Conservation (phyloP, 2,329 filamentous ascomycete genomes). For the Gliomastix tumulicola region DNA sequence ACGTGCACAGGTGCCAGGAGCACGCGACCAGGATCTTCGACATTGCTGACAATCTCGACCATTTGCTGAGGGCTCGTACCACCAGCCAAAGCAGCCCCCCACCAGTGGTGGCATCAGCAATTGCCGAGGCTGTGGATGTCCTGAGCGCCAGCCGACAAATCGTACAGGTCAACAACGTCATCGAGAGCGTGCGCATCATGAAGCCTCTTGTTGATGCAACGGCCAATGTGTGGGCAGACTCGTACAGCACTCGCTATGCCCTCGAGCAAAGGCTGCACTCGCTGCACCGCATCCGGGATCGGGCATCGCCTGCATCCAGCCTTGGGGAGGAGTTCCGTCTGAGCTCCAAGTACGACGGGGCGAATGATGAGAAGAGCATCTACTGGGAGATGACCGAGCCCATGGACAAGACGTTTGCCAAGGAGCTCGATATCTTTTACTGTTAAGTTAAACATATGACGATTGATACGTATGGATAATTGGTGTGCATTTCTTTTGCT, state of each 20-base stretch:
- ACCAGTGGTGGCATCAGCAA: slow-evolving; percentile 56
- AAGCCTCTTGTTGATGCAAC: slow-evolving; percentile 49
- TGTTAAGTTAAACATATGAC: no score
- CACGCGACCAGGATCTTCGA: slow-evolving; percentile 46
- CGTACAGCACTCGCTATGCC: slow-evolving; percentile 39
- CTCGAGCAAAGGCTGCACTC: slow-evolving; percentile 31
- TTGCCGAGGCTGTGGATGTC: slow-evolving; percentile 59
- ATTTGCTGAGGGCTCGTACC: slow-evolving; percentile 21
- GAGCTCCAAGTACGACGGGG: slow-evolving; percentile 15
- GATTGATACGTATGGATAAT: no score
- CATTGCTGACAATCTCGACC: slow-evolving; percentile 33
- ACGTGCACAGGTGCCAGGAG: slow-evolving; percentile 39
- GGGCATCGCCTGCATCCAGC: slow-evolving; percentile 11
- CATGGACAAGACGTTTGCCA: slow-evolving; percentile 24
- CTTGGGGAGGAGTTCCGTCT: slow-evolving; percentile 21
- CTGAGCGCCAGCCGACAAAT: slow-evolving; percentile 53
- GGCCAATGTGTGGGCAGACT: slow-evolving; percentile 52
- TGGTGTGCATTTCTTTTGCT: no score
- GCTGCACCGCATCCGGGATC: slow-evolving; percentile 10
- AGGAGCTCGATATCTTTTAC: slow-evolving; percentile 29
- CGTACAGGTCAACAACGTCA: slow-evolving; percentile 39
- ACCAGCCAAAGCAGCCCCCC: slow-evolving; percentile 35
- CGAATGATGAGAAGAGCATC: slow-evolving; percentile 15
- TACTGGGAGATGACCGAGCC: slow-evolving; percentile 27
- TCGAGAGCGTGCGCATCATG: slow-evolving; percentile 46